Conservation (phyloP, 192 early-diverging fungal species). For the Coemansia reversa region DNA sequence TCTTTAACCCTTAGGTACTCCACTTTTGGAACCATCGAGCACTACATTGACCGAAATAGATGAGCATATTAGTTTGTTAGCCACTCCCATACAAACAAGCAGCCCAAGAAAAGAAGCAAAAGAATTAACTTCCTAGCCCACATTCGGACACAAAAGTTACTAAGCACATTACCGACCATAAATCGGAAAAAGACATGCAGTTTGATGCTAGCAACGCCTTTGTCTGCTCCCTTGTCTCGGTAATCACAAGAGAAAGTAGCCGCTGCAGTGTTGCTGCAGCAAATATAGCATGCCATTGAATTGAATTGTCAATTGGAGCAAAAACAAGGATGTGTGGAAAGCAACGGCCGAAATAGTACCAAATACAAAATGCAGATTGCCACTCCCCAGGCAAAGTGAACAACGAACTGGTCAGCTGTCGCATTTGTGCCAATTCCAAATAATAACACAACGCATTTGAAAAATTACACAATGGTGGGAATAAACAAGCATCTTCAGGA, state of each 20-base stretch:
- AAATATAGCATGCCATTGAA: neutral
- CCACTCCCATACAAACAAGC: too few relatives aligned
- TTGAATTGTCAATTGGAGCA: neutral
- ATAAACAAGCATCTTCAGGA: neutral
- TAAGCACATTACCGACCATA: too few relatives aligned
- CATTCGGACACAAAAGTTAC: too few relatives aligned
- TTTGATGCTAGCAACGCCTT: too few relatives aligned
- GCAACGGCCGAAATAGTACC: neutral
- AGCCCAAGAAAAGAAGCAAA: too few relatives aligned
- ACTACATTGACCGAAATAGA: conserved; percentile 53
- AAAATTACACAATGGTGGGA: neutral
- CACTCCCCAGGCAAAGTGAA: neutral
- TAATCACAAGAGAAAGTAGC: neutral
- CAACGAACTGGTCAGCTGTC: neutral
- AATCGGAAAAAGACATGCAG: too few relatives aligned
- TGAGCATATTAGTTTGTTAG: too few relatives aligned
- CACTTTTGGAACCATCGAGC: conserved; percentile 87
- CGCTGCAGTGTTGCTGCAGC: neutral
- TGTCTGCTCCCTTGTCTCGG: too few relatives aligned
- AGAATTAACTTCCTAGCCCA: too few relatives aligned
- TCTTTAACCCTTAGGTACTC: conserved; percentile 75
- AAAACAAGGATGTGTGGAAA: neutral
- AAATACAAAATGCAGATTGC: neutral
- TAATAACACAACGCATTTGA: neutral
- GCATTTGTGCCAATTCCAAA: neutral